Base-by-base conservation (phyloP, 2,329 filamentous ascomycete genomes). In the Fusarium algeriense region DNA sequence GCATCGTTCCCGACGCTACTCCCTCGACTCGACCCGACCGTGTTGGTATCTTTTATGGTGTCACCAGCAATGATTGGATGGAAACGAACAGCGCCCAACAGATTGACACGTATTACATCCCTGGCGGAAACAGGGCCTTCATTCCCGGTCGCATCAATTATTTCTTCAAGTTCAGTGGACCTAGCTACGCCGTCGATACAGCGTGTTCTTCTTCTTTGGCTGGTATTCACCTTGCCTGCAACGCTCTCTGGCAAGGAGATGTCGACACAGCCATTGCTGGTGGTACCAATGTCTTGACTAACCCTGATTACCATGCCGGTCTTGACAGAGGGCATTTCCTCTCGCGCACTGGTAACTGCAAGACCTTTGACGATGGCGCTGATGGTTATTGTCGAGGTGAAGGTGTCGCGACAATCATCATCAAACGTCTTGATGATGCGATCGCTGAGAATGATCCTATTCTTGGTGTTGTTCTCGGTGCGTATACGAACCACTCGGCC, bases 231-330 rank as follows among this genome's bases (percentile, higher is more conserved):
- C 82, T 93, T 3, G 83, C 83, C 1, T 95, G 93, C 80, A 91
- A 90, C 11, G 89, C 93, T 0, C 84, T 93, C 0, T 90, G 88
- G 85, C 84, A 84, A 9, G 88, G 90, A 13, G 93, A 96, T 72
- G 93, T 91, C 69, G 93, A 96, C 76, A 95, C 92, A 13, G 93
- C 93, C 2, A 89, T 94, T 34, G 91, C 93, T 5, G 93, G 93
- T 63, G 93, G 93, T 68, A 83, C 93, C 9, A 92, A 91, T 63
- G 84, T 92, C 9, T 73, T 92, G 52, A 91, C 89, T 11, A 91
- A 91, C 77, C 89, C 90, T 0, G 90, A 92, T 74, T 88, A 86
- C 77, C 90, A 89, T 77, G 85, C 88, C 34, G 89, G 89, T 70
- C 84, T 93, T 4, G 88, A 88, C 83, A 76, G 88, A 83, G 80